Evolutionary conservation across 495 filamentous ascomycete genomes (phyloP).

Genomic region (Neurospora africana): DNA sequence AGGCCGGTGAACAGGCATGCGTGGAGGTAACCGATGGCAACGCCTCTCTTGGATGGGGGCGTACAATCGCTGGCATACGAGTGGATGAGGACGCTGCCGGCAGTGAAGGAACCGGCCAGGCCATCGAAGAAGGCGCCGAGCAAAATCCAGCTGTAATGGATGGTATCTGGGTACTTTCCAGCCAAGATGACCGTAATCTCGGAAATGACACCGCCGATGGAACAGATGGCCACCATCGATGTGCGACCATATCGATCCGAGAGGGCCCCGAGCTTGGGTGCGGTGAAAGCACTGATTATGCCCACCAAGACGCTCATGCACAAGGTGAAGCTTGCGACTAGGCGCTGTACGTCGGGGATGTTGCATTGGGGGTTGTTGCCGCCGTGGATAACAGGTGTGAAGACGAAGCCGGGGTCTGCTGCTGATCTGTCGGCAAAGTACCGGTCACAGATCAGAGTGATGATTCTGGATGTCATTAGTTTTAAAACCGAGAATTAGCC

Average conservation of each 20-base stretch:
- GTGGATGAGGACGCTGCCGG: constrained; percentile 65
- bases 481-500: not conserved
- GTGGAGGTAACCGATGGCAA: constrained; percentile 85
- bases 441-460: constrained; percentile 67
- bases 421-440: constrained; percentile 56
- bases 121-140: constrained; percentile 69
- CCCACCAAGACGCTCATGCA: constrained; percentile 62
- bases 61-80: constrained; percentile 89
- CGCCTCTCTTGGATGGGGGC: constrained; percentile 59
- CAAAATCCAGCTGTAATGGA: constrained; percentile 65
- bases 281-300: constrained; percentile 59
- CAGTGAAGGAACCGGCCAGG: constrained; percentile 75
- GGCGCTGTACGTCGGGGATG: constrained; percentile 56
- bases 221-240: constrained; percentile 54
- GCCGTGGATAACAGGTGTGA: constrained; percentile 55
- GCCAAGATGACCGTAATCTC: constrained; percentile 71
- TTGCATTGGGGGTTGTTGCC: constrained; percentile 63
- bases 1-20: constrained; percentile 79
- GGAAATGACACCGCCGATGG: constrained; percentile 52
- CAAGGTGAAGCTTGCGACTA: constrained; percentile 67
- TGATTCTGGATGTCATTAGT: constrained; percentile 35
- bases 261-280: constrained; percentile 71
- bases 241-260: constrained; percentile 86
- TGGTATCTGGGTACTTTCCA: constrained; percentile 57
- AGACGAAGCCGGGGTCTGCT: constrained; percentile 47